A percentile compares a stretch with the other conserved stretches of the same genome.
These are phyloP conservation scores for Edaphochlamys debaryana DNA, from an alignment of 139 green algal species.

Conservation along the genomic window DNA sequence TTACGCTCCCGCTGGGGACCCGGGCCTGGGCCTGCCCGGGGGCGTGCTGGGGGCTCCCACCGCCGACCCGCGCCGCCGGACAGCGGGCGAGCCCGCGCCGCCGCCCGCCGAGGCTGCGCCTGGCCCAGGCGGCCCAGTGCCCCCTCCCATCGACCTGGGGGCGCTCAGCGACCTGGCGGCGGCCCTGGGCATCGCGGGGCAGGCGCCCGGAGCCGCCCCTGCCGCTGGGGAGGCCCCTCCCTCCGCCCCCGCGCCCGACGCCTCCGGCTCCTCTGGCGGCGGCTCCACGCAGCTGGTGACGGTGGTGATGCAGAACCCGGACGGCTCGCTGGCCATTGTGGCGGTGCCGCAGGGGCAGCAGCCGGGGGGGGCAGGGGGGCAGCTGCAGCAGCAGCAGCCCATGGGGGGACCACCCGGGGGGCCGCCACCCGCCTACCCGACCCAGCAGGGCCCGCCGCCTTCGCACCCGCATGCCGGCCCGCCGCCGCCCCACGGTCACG, in stretches of 20 bases:
- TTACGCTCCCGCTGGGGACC: too few species aligned
- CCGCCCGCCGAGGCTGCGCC: too few species aligned
- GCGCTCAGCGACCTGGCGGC: conserved; percentile 35
- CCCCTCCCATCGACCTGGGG: conserved; percentile 1
- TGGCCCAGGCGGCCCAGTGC: neutral
- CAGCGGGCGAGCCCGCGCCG: too few species aligned
- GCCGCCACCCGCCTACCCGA: too few species aligned
- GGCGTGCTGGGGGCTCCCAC: too few species aligned
- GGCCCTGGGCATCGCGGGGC: conserved; percentile 22
- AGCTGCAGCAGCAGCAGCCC: neutral
- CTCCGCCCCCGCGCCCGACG: neutral
- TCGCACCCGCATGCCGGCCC: neutral
- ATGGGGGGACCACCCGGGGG: too few species aligned
- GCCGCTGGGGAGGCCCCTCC: neutral
- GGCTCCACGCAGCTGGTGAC: conserved; percentile 20
- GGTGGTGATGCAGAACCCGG: conserved; percentile 33
- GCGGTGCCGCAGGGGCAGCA: neutral
- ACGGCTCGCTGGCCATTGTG: conserved; percentile 24
- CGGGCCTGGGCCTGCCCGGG: too few species aligned
- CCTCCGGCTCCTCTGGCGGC: too few species aligned
- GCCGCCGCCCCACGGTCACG: neutral
- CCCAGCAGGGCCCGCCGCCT: conserved; percentile 6
- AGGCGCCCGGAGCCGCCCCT: neutral
- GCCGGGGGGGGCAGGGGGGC: too few species aligned
- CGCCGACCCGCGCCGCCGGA: neutral